Base-by-base conservation (phyloP, 257 asterid genomes). In the Fraxinus americana region DNA sequence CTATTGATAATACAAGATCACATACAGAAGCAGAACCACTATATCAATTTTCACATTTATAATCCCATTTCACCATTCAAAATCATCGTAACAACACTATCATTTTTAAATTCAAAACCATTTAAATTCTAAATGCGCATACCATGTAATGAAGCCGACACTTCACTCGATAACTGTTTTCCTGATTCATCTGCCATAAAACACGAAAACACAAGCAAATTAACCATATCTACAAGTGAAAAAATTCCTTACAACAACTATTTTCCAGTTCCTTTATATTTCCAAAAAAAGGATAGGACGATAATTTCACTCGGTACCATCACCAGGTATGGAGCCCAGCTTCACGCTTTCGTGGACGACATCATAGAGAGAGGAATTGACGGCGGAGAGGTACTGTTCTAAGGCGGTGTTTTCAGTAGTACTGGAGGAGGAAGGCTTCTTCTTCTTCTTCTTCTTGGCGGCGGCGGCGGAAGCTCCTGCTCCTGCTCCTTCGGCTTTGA, bases 141-240 rank as follows among this genome's bases (percentile, higher is more conserved):
- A 91, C 97, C 90, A 67, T 69, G 70, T 76, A 88, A 76, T 67
- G 88, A 25, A 76, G 89, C 77, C 11, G 93, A 78, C 71, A 84
- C 80, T 32, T 89, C 83, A 45, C 61, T 67, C 11, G 86, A 77
- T 71, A 87, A 85, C 74, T 75, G 87, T 78, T 75, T 75, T 9
- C 85, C 84, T 2, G 96, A 83, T 48, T 82, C 88, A 74, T 85
- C 93, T 90, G 81, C 2, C 77, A 29, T 6, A 34, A 38, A 67
- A 16, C 21, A 72, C 32, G 27, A 61, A 71, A 36, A 75, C 4
- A 30, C 34, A 34, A 74, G 75, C 61, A 52, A 11, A 76, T 25
- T 14, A 38, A 76, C 67, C 74, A 13, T 6, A 77, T 13, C 7
- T 45, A 41, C n/a, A 17, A 77, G 34, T 50, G 30, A 71, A 38